These are phyloP conservation scores for Daldinia eschscholtzii DNA, from an alignment of 2,329 filamentous ascomycete genomes.

Conservation along the genomic window DNA sequence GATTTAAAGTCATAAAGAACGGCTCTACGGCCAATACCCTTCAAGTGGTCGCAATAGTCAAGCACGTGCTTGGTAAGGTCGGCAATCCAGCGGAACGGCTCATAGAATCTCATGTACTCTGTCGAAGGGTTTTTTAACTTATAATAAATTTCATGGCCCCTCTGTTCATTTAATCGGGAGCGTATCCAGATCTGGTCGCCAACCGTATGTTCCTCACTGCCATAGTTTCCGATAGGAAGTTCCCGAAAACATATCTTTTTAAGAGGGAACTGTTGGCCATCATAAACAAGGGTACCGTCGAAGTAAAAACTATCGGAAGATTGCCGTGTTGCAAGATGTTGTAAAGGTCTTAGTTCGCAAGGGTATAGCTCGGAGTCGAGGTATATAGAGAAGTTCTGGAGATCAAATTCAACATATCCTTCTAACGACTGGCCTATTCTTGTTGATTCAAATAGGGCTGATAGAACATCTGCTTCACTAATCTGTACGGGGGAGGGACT, in stretches of 20 bases:
- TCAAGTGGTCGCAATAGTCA: slow-evolving; percentile 68
- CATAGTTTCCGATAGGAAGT: slow-evolving; percentile 77
- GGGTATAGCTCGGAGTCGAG: slow-evolving; percentile 54
- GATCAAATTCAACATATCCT: slow-evolving; percentile 62
- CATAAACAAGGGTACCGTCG: slow-evolving; percentile 69
- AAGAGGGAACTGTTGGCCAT: slow-evolving; percentile 63
- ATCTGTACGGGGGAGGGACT: slow-evolving; percentile 42
- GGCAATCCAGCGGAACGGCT: slow-evolving; percentile 77
- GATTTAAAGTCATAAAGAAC: slow-evolving; percentile 68
- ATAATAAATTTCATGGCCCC: slow-evolving; percentile 70
- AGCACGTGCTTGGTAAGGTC: slow-evolving; percentile 78
- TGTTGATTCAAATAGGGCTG: slow-evolving; percentile 47
- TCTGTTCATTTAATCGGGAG: slow-evolving; percentile 60
- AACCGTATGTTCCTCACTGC: slow-evolving; percentile 60
- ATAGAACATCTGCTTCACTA: slow-evolving; percentile 53
- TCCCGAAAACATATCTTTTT: slow-evolving; percentile 66
- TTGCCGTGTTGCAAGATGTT: slow-evolving; percentile 61
- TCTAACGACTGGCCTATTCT: slow-evolving; percentile 40
- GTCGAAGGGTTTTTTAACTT: slow-evolving; percentile 66
- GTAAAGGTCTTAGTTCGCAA: slow-evolving; percentile 67
- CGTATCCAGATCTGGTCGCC: slow-evolving; percentile 73
- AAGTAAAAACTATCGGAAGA: slow-evolving; percentile 62
- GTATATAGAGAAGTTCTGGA: slow-evolving; percentile 72
- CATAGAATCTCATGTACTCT: slow-evolving; percentile 73
- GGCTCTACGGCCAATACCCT: slow-evolving; percentile 54